Percentiles rank a stretch among this genome's conserved stretches.
These are phyloP conservation scores for Sistotremastrum suecicum DNA, from an alignment of 768 basidiomycete species.

Conservation along the genomic window DNA sequence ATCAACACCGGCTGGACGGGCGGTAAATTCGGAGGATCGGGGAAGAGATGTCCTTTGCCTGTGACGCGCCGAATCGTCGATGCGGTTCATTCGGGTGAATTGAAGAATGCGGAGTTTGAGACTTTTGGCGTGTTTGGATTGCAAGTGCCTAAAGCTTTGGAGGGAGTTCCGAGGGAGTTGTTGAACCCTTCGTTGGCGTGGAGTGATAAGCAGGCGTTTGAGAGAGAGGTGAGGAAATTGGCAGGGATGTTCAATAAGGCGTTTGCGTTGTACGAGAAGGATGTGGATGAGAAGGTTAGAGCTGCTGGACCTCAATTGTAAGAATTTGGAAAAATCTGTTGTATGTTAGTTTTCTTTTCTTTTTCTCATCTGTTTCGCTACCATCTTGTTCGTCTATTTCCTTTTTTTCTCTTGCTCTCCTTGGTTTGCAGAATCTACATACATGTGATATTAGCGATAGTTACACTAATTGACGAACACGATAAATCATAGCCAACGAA, in stretches of 20 bases:
- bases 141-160: constrained; percentile 66
- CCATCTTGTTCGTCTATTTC: too few species aligned
- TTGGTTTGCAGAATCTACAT: too few species aligned
- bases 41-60: constrained; percentile 92
- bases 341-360: too few species aligned
- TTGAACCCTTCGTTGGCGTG: constrained; percentile 83
- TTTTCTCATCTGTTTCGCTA: too few species aligned
- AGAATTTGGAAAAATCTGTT: neutral
- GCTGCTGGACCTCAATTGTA: constrained; percentile 54
- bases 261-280: constrained; percentile 81
- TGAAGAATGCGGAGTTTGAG: constrained; percentile 79
- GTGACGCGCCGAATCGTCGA: constrained; percentile 95
- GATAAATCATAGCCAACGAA: too few species aligned
- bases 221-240: constrained; percentile 76
- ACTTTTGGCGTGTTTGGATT: constrained; percentile 74
- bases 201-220: constrained; percentile 81
- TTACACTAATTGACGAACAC: too few species aligned
- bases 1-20: constrained; percentile 98
- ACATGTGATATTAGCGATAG: too few species aligned
- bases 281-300: constrained; percentile 69
- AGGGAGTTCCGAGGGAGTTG: constrained; percentile 82
- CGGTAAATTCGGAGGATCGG: constrained; percentile 74
- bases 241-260: constrained; percentile 91
- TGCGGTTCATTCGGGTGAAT: constrained; percentile 87
- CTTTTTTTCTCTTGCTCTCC: too few species aligned